These are phyloP conservation scores for Xerocomus nothofagi DNA, from an alignment of 1,284 basidiomycete species.

Conservation along the genomic window DNA sequence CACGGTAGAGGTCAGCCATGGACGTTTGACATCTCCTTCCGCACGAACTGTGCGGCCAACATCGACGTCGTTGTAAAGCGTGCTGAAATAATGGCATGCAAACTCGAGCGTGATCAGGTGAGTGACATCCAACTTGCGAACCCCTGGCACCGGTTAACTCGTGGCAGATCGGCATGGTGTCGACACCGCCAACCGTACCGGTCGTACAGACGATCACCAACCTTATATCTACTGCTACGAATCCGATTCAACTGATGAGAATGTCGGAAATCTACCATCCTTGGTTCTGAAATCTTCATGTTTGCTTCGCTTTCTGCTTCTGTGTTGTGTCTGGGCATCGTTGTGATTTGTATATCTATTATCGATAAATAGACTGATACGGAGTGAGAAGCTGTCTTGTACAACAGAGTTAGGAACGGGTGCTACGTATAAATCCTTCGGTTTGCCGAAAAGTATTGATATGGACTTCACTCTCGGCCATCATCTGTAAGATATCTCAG, in stretches of 20 bases:
- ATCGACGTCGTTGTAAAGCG: constrained; percentile 83
- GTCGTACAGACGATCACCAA: constrained; percentile 84
- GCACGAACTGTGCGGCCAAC: constrained; percentile 69
- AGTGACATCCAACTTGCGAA: neutral
- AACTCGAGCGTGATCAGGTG: constrained; percentile 79
- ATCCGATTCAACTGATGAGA: constrained; percentile 73
- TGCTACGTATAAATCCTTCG: constrained; percentile 60
- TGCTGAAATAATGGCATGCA: constrained; percentile 85
- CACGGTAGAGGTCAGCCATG: constrained; percentile 50
- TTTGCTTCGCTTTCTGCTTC: neutral
- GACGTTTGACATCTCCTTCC: constrained; percentile 62
- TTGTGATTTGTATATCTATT: constrained; percentile 7
- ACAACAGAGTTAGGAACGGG: constrained; percentile 30
- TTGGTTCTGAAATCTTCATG: constrained; percentile 61
- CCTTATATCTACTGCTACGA: constrained; percentile 76
- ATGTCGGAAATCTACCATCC: constrained; percentile 83
- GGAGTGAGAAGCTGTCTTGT: neutral
- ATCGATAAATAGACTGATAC: constrained; percentile 4
- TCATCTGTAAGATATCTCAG: constrained; percentile 61
- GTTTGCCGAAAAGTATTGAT: constrained; percentile 78
- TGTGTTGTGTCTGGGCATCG: constrained; percentile 5
- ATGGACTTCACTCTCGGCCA: constrained; percentile 76
- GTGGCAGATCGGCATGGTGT: constrained; percentile 35
- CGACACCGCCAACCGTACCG: constrained; percentile 46
- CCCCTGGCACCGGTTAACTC: constrained; percentile 24